A percentile compares a stretch with the other conserved stretches of the same genome.
These are phyloP conservation scores for Fusarium torulosum DNA, from an alignment of 2,329 filamentous ascomycete species.

Conservation along the genomic window DNA sequence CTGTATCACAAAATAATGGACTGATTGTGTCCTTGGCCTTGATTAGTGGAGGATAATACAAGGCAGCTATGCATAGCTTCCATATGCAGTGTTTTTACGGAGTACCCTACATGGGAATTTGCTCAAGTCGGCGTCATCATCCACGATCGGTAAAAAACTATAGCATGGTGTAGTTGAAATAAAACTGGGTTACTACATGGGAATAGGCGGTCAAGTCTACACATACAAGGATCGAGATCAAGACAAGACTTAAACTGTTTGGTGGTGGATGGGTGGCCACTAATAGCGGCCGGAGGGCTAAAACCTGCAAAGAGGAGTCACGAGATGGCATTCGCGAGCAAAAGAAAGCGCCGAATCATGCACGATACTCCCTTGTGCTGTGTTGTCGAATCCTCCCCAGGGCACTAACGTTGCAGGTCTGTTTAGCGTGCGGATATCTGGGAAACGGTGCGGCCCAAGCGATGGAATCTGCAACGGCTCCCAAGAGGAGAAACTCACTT, in stretches of 20 bases:
- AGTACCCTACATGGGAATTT: slow-evolving; percentile 8
- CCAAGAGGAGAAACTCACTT: slow-evolving; percentile 5
- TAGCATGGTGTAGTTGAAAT: not conserved
- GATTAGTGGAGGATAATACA: slow-evolving; percentile 1
- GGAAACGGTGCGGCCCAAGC: slow-evolving; percentile 16
- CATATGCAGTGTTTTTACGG: not conserved
- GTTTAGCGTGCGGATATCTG: slow-evolving; percentile 27
- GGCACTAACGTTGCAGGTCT: not conserved
- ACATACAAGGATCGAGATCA: slow-evolving; percentile 21
- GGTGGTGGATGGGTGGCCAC: slow-evolving; percentile 16
- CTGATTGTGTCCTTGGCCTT: slow-evolving; percentile 15
- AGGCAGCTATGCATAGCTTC: slow-evolving; percentile 10
- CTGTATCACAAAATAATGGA: slow-evolving; percentile 17
- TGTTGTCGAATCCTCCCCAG: slow-evolving; percentile 25
- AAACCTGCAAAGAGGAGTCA: slow-evolving; percentile 35
- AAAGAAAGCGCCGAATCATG: slow-evolving; percentile 16
- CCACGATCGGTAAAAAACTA: not conserved
- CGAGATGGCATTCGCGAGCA: slow-evolving; percentile 33
- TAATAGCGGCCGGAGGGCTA: slow-evolving; percentile 18
- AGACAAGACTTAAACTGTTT: slow-evolving; percentile 12
- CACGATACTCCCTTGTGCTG: slow-evolving; percentile 26
- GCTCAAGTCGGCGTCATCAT: slow-evolving; percentile 20
- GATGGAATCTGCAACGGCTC: slow-evolving; percentile 33
- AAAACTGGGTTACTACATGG: not conserved
- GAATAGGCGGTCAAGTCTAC: slow-evolving; percentile 33